Evolutionary conservation across 2,329 filamentous ascomycete genomes (phyloP), one percentile per base, ranked within the genome.

Genomic region (Lachnellula subtilissima): DNA sequence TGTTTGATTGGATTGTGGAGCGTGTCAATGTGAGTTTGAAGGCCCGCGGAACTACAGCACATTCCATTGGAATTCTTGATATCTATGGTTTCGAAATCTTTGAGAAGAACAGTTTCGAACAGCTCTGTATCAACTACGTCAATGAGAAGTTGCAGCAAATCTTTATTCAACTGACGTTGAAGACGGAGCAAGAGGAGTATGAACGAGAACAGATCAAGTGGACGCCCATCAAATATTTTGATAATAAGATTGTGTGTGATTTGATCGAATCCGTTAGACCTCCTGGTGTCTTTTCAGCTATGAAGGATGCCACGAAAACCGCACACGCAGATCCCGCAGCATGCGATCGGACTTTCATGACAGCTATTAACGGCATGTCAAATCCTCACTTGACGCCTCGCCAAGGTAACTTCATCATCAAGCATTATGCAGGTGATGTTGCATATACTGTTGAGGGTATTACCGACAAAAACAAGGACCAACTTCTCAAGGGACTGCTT

Each of bases 41-140:
- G 71, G 89, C 93, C 19, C 83, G 86, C 60, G 88, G 89, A 49
- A 75, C 83, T 0, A 82, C 92, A 3, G 77, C 84, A 43, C 94
- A 97, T 71, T 89, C 89, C 2, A 94, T 99, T 64, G 94, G 94
- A 69, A 97, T 99, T 69, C 80, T 99, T 64, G 94, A 99, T 79
- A 99, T 99, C 64, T 99, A 99, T 71, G 94, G 94, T 2, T 99
- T 99, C 69, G 94, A 99, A 71, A 99, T 99, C 64, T 99, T 99
- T 65, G 94, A 99, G 71, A 94, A 93, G 76, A 99, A 99, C 77
- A 97, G 90, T 63, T 99, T 99, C 68, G 94, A 99, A 72, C 94
- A 99, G 74, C 83, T 99, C 7, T 99, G 94, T 75, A 99, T 99
- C 80, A 99, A 99, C 77, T 99, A 97, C 69, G 95, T 97, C 69